Conservation (phyloP, 495 filamentous ascomycete genomes). For the Lichenothelia convexa region DNA sequence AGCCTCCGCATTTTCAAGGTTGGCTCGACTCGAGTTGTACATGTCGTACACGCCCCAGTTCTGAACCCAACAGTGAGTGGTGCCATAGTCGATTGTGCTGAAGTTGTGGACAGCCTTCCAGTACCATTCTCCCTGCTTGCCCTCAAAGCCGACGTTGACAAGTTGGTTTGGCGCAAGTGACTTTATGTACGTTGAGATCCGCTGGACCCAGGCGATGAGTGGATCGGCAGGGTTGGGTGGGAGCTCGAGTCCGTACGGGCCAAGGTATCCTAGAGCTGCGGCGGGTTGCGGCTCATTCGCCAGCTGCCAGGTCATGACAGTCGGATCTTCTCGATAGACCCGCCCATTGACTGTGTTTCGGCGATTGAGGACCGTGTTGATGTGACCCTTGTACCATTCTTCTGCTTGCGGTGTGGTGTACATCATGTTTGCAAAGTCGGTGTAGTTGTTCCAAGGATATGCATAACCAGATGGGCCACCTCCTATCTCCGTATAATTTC, state of each 20-base stretch:
- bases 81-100: constrained; percentile 12
- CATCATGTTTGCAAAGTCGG: too few relatives aligned
- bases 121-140: constrained; percentile 15
- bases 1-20: constrained; percentile 8
- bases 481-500: too few relatives aligned
- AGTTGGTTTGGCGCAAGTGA: constrained; percentile 10
- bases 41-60: constrained; percentile 18
- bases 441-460: too few relatives aligned
- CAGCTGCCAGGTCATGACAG: constrained; percentile 17
- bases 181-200: constrained; percentile 11
- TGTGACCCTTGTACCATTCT: too few relatives aligned
- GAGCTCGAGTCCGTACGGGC: constrained; percentile 10
- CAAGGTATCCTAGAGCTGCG: constrained; percentile 3
- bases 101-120: constrained; percentile 13
- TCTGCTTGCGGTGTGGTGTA: too few relatives aligned
- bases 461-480: too few relatives aligned
- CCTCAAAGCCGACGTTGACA: constrained; percentile 12
- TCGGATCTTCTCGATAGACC: constrained; percentile 13
- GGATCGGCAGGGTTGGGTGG: constrained; percentile 9
- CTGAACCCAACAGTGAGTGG: constrained; percentile 15
- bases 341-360: constrained; percentile 13
- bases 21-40: constrained; percentile 6
- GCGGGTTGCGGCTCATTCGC: constrained; percentile 16
- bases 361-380: constrained; percentile 10
- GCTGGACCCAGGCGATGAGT: constrained; percentile 11